Evolutionary conservation across 2,329 filamentous ascomycete species (phyloP).

Genomic region (Fusarium subglutinans): DNA sequence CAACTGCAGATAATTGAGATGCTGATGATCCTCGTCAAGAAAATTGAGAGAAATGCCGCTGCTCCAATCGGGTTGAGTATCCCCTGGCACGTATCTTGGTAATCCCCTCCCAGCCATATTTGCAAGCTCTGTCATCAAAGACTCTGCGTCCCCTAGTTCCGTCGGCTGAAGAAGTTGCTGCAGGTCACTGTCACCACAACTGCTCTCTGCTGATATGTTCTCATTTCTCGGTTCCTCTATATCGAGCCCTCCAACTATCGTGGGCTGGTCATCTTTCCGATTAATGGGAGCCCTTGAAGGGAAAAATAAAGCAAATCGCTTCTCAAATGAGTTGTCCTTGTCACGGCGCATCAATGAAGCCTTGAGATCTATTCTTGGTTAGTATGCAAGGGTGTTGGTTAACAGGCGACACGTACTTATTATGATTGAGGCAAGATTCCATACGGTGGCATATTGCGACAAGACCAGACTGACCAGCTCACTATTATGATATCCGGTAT

Average conservation of each 20-base stretch:
- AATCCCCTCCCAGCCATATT: neutral
- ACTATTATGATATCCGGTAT: neutral
- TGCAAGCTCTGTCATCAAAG: neutral
- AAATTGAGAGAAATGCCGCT: neutral
- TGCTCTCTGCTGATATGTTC: neutral
- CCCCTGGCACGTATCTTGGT: neutral
- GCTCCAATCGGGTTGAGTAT: neutral
- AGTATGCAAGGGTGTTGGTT: accelerated
- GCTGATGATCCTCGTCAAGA: neutral
- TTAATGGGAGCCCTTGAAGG: neutral
- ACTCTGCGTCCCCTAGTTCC: neutral
- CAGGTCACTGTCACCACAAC: neutral
- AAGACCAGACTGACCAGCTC: neutral
- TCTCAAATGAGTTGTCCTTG: neutral
- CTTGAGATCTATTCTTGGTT: neutral
- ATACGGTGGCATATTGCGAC: neutral
- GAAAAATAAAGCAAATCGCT: neutral
- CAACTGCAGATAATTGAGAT: neutral
- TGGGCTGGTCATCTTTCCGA: neutral
- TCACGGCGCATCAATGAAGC: neutral
- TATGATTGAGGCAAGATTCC: neutral
- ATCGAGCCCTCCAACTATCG: neutral
- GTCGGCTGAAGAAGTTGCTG: neutral
- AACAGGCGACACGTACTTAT: neutral
- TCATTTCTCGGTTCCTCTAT: neutral